Conservation (phyloP, 2,329 filamentous ascomycete species). For the Coniochaeta prunicola region DNA sequence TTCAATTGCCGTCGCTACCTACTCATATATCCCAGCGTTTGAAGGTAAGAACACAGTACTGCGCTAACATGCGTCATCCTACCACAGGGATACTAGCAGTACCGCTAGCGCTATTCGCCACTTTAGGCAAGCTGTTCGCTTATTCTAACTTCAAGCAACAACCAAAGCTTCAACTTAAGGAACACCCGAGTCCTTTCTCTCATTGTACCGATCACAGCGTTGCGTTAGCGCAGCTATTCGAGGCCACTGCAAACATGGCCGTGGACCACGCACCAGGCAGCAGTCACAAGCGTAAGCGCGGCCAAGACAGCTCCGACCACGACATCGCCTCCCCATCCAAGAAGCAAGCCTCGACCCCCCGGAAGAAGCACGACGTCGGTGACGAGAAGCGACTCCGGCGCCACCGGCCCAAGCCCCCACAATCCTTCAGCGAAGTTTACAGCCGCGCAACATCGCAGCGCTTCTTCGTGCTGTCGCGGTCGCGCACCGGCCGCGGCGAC, state of each 20-base stretch:
- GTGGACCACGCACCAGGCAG: background rate
- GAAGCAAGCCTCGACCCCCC: background rate
- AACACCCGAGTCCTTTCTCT: too few relatives aligned
- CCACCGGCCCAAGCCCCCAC: constrained; percentile 16
- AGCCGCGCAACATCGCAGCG: constrained; percentile 17
- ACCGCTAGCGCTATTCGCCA: background rate
- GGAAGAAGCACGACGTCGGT: background rate
- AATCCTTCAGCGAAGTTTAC: constrained; percentile 14
- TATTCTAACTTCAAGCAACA: background rate
- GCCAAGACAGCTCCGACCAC: background rate
- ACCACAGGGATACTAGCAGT: too few relatives aligned
- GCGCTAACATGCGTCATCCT: too few relatives aligned
- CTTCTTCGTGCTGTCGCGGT: constrained; percentile 39
- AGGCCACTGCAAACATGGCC: background rate
- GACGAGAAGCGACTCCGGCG: constrained; percentile 27
- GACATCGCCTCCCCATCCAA: constrained; percentile 3
- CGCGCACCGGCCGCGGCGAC: constrained; percentile 22
- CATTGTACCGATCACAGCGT: too few relatives aligned
- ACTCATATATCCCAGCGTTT: too few relatives aligned
- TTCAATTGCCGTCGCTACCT: too few relatives aligned
- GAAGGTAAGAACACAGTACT: too few relatives aligned
- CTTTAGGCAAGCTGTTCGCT: background rate
- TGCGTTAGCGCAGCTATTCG: background rate
- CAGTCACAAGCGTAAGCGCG: constrained; percentile 6
- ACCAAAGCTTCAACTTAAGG: too few relatives aligned